These are phyloP conservation scores for Maudiozyma pseudohumilis DNA, from an alignment of 805 yeast genomes.

Conservation along the genomic window DNA sequence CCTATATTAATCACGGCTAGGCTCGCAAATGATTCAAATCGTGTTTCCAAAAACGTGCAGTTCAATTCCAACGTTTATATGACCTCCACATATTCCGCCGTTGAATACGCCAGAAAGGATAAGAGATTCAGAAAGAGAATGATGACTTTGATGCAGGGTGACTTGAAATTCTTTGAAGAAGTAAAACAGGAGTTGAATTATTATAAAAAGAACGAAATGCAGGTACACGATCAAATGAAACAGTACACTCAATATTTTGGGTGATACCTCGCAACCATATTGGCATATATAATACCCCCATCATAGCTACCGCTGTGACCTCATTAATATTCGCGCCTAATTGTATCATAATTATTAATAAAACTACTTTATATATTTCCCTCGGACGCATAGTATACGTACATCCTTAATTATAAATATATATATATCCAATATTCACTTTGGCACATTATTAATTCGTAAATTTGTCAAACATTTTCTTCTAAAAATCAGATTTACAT, in stretches of 20 bases:
- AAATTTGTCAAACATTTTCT: too few species aligned
- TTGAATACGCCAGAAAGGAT: conserved; percentile 24
- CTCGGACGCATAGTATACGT: too few species aligned
- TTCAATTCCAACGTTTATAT: conserved; percentile 22
- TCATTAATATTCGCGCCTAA: too few species aligned
- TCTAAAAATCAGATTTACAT: too few species aligned
- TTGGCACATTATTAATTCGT: too few species aligned
- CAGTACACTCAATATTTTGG: conserved; percentile 45
- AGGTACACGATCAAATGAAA: conserved; percentile 52
- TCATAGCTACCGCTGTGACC: too few species aligned
- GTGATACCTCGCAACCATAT: background rate
- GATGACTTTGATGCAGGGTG: conserved; percentile 12
- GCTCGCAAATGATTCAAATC: background rate
- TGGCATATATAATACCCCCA: too few species aligned
- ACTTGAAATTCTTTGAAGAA: conserved; percentile 13
- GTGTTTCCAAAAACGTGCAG: conserved; percentile 10
- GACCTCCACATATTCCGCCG: conserved; percentile 21
- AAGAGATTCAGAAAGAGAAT: conserved; percentile 15
- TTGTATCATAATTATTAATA: too few species aligned
- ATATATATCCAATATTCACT: too few species aligned
- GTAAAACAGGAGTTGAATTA: conserved; percentile 58
- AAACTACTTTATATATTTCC: too few species aligned
- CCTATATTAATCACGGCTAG: background rate
- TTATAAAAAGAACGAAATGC: conserved; percentile 57
- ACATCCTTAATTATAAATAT: too few species aligned